A percentile compares a stretch with the other conserved stretches of the same genome.
phyloP scores from a whole-genome alignment of 1,284 basidiomycete genomes.

The Austropuccinia psidii region DNA sequence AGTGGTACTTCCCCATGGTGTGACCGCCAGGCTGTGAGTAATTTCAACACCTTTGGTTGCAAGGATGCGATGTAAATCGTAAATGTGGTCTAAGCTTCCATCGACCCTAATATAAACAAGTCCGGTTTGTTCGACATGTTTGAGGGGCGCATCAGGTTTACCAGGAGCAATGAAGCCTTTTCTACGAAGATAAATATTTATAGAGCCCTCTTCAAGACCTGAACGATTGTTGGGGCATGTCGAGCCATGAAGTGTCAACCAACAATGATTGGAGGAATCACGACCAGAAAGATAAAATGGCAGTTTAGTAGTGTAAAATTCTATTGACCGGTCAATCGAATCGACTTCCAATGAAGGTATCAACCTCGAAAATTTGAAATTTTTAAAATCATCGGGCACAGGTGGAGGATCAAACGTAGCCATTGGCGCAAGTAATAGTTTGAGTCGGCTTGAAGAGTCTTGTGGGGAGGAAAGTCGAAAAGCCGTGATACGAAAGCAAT shows the following conservation, averaged over 20 bases:
- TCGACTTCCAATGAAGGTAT: neutral
- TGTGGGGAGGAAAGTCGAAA: too few relatives aligned
- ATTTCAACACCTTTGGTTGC: neutral
- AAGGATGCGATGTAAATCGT: neutral
- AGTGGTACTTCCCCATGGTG: neutral
- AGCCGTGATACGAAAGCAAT: too few relatives aligned
- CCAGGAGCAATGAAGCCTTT: neutral
- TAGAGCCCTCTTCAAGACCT: neutral
- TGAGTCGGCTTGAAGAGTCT: too few relatives aligned
- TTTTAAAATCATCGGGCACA: neutral
- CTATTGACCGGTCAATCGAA: neutral
- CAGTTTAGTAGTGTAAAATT: neutral
- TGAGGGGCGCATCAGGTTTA: neutral
- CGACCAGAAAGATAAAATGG: constrained; percentile 7
- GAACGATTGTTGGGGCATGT: neutral
- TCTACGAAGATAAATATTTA: constrained; percentile 10
- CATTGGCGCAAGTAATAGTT: too few relatives aligned
- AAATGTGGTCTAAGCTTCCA: neutral
- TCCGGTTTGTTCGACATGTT: neutral
- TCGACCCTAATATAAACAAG: neutral
- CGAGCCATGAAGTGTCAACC: constrained; percentile 3
- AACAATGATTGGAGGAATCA: constrained; percentile 4
- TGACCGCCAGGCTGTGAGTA: neutral
- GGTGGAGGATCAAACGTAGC: neutral
- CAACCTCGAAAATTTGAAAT: neutral